phyloP scores from a whole-genome alignment of 139 green algal species.

The Chlamydomonas urium region DNA sequence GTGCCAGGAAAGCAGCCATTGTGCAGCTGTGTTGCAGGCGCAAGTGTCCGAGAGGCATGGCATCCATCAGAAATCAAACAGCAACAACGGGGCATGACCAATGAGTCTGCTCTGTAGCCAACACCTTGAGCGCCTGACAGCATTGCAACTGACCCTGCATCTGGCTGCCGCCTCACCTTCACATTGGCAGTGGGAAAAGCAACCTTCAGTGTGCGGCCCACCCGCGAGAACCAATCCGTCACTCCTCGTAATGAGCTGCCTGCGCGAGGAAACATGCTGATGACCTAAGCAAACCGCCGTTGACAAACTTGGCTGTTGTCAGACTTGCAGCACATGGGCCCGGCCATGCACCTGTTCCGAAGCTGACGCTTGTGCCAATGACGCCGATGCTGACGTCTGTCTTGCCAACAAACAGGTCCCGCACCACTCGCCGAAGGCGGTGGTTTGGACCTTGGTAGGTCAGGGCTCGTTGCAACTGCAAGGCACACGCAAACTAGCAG shows the following conservation, averaged over 20 bases:
- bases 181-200: too few relatives aligned
- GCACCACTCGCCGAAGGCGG: conserved; percentile 21
- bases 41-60: not conserved
- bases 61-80: not conserved
- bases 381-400: conserved; percentile 21
- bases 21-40: conserved; percentile 13
- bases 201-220: too few relatives aligned
- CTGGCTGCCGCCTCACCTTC: not conserved
- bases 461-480: conserved; percentile 24
- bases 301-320: too few relatives aligned
- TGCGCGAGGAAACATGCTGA: too few relatives aligned
- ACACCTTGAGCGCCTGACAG: conserved; percentile 13
- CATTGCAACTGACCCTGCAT: not conserved
- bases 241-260: too few relatives aligned
- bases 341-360: conserved; percentile 24
- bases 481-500: too few relatives aligned
- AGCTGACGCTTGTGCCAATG: conserved; percentile 38
- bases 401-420: conserved; percentile 13
- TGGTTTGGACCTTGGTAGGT: conserved; percentile 20
- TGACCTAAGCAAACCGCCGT: too few relatives aligned
- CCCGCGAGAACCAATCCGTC: too few relatives aligned
- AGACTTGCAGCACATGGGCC: too few relatives aligned
- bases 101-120: conserved; percentile 15
- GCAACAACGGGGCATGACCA: conserved; percentile 6
- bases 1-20: conserved; percentile 40